Conservation (phyloP, 2,329 filamentous ascomycete species). For the Fusarium palustre region DNA sequence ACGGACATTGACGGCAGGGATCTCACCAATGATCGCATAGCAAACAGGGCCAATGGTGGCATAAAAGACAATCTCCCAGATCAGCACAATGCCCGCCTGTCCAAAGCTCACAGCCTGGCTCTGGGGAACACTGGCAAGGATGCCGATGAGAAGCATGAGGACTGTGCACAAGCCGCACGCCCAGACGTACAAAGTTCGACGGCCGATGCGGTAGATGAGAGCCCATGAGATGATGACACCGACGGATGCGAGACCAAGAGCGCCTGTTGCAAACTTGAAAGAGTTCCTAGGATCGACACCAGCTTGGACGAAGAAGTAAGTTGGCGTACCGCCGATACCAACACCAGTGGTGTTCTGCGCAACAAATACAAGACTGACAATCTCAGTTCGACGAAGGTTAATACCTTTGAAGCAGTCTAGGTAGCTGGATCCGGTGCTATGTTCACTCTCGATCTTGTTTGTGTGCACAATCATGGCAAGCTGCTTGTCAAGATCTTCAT, state of each 20-base stretch:
- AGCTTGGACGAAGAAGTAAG: constrained; percentile 61
- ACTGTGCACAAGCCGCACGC: constrained; percentile 56
- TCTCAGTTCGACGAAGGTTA: constrained; percentile 60
- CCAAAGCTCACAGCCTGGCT: constrained; percentile 46
- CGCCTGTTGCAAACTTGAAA: constrained; percentile 57
- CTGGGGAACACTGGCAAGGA: constrained; percentile 45
- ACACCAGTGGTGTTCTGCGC: constrained; percentile 56
- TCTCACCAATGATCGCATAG: constrained; percentile 58
- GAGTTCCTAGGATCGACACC: constrained; percentile 55
- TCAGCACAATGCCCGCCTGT: constrained; percentile 55
- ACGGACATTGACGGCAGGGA: constrained; percentile 56
- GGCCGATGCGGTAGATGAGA: constrained; percentile 52
- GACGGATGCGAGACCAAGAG: constrained; percentile 56
- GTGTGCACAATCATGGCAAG: constrained; percentile 76
- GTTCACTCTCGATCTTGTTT: constrained; percentile 57
- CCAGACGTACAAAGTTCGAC: constrained; percentile 55
- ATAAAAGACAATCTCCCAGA: constrained; percentile 59
- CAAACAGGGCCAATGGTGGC: constrained; percentile 58
- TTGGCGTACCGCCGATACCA: constrained; percentile 57
- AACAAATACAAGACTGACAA: constrained; percentile 57
- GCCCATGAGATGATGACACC: constrained; percentile 58
- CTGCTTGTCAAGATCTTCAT: constrained; percentile 57
- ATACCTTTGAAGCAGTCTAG: constrained; percentile 61
- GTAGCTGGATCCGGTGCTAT: constrained; percentile 55
- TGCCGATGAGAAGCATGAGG: constrained; percentile 56